A percentile compares a stretch with the other conserved stretches of the same genome.
These are phyloP conservation scores for Aschersonia sp. DNA, from an alignment of 2,329 filamentous ascomycete genomes.

Conservation along the genomic window DNA sequence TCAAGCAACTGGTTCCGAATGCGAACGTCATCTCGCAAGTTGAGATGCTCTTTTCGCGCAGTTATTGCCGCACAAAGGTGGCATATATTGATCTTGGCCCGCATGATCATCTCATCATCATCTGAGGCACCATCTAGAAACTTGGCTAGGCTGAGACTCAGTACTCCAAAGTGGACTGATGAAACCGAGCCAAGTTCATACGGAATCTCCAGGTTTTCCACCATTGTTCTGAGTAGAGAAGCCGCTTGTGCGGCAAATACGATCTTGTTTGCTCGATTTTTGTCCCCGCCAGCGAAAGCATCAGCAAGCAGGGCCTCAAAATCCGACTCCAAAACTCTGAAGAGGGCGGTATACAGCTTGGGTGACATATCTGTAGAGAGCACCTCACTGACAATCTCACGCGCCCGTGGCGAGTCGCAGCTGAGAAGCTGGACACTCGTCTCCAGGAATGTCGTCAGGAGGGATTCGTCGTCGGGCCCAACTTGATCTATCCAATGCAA, in stretches of 20 bases:
- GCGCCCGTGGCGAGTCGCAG: conserved; percentile 47
- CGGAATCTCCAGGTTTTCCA: conserved; percentile 49
- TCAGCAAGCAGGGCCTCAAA: conserved; percentile 48
- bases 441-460: conserved; percentile 44
- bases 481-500: conserved; percentile 51
- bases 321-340: conserved; percentile 50
- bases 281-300: conserved; percentile 33
- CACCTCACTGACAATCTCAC: conserved; percentile 53
- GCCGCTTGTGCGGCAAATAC: conserved; percentile 55
- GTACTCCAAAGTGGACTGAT: conserved; percentile 46
- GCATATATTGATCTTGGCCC: conserved; percentile 56
- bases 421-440: conserved; percentile 51
- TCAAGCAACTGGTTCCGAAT: conserved; percentile 55
- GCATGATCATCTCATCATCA: conserved; percentile 33
- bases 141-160: conserved; percentile 52
- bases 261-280: conserved; percentile 42
- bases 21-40: conserved; percentile 52
- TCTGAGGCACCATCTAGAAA: conserved; percentile 47
- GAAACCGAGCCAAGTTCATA: conserved; percentile 47
- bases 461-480: conserved; percentile 45
- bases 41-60: conserved; percentile 52
- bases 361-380: conserved; percentile 51
- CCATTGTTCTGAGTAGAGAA: conserved; percentile 45
- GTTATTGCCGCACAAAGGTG: conserved; percentile 52
- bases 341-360: conserved; percentile 45